These are phyloP conservation scores for Senna siamea DNA, from an alignment of 306 rosid species.

Conservation along the genomic window DNA sequence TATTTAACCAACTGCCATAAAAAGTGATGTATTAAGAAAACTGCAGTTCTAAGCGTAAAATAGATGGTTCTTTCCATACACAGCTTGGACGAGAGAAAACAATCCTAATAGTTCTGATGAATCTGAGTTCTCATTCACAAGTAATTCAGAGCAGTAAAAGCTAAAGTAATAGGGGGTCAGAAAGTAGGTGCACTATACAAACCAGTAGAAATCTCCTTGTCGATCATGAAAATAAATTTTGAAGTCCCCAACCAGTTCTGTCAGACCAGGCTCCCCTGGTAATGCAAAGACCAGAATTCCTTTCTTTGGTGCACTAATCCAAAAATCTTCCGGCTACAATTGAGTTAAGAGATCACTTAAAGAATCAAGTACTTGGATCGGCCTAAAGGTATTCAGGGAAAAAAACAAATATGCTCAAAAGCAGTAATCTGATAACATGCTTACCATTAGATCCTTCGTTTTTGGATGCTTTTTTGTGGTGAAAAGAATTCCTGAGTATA, in stretches of 20 bases:
- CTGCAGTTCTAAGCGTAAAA: constrained; percentile 21
- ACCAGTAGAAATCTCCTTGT: constrained; percentile 99
- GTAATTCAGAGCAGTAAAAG: constrained; percentile 28
- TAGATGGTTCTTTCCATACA: constrained; percentile 10
- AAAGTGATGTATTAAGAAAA: constrained; percentile 27
- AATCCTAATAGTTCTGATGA: constrained; percentile 19
- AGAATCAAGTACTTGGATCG: constrained; percentile 33
- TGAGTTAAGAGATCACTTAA: constrained; percentile 33
- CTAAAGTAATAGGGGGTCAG: not conserved
- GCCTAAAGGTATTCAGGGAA: constrained; percentile 2
- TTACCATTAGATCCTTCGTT: constrained; percentile 85
- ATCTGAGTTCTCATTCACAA: constrained; percentile 16
- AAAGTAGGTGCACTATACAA: constrained; percentile 30
- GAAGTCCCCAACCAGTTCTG: constrained; percentile 89
- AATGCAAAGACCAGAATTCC: constrained; percentile 88
- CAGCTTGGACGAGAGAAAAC: not conserved
- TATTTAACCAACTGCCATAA: constrained; percentile 82
- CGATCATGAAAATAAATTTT: constrained; percentile 87
- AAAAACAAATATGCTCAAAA: constrained; percentile 15
- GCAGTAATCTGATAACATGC: constrained; percentile 25
- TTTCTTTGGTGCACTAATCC: constrained; percentile 89
- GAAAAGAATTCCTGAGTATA: constrained; percentile 74
- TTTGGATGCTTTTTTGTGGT: constrained; percentile 78
- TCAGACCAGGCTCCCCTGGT: constrained; percentile 93
- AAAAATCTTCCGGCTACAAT: constrained; percentile 89